phyloP scores from a whole-genome alignment of 805 yeast genomes.

The Ogataea angusta region DNA sequence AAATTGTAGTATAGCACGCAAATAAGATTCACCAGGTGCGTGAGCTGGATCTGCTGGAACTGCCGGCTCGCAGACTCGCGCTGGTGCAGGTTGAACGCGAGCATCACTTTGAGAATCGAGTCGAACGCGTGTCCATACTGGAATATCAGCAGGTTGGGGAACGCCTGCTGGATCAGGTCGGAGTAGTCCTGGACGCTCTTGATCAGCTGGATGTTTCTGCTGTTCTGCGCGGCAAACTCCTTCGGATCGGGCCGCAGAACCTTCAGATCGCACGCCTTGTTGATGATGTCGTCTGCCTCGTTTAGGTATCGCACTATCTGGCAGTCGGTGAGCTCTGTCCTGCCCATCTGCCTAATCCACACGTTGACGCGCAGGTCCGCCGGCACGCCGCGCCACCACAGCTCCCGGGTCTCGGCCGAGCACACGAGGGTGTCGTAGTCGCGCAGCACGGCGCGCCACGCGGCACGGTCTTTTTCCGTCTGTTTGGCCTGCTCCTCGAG shows the following conservation, averaged over 20 bases:
- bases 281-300: conserved; percentile 21
- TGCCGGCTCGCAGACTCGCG: conserved; percentile 1
- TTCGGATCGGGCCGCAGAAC: conserved; percentile 8
- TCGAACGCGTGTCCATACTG: conserved; percentile 32
- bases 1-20: conserved; percentile 28
- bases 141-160: conserved; percentile 28
- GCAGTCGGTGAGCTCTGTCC: conserved; percentile 22
- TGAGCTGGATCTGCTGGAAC: conserved; percentile 13
- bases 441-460: conserved; percentile 44
- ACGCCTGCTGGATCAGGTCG: conserved; percentile 22
- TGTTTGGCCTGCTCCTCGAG: conserved; percentile 35
- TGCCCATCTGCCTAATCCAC: conserved; percentile 50
- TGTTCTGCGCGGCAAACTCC: conserved; percentile 16
- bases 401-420: conserved; percentile 42
- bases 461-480: conserved; percentile 35
- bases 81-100: conserved; percentile 22
- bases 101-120: conserved; percentile 24
- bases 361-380: conserved; percentile 39
- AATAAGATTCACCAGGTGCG: conserved; percentile 22
- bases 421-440: conserved; percentile 34
- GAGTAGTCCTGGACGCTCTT: conserved; percentile 24
- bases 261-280: conserved; percentile 32
- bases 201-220: conserved; percentile 12
- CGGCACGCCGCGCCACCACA: conserved; percentile 64
- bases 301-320: conserved; percentile 11